phyloP scores from a whole-genome alignment of 2,329 filamentous ascomycete species.

The Nigrograna mackinnonii region DNA sequence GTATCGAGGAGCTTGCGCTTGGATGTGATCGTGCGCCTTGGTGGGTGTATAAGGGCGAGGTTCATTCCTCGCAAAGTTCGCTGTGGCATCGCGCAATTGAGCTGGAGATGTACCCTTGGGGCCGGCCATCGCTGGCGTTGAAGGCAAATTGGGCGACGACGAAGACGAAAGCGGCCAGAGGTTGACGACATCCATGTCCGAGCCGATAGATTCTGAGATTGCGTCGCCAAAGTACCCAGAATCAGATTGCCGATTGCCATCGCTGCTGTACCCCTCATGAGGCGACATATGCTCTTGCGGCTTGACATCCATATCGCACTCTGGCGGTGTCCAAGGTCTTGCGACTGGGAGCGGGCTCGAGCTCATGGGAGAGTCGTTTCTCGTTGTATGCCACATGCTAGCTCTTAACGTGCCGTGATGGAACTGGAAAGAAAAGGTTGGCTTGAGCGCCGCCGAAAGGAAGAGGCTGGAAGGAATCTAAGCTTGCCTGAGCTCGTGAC shows the following conservation, averaged over 20 bases:
- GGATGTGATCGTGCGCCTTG: background rate
- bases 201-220: too few relatives aligned
- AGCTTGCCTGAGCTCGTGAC: too few relatives aligned
- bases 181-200: background rate
- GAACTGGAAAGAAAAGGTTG: too few relatives aligned
- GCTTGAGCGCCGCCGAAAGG: too few relatives aligned
- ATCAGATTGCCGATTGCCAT: slow-evolving; percentile 1
- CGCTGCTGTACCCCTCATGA: background rate
- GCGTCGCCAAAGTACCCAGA: slow-evolving; percentile 4
- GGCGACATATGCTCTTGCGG: background rate
- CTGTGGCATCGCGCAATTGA: background rate
- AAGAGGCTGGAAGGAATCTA: too few relatives aligned
- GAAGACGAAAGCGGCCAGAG: background rate
- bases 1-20: slow-evolving; percentile 16
- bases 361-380: too few relatives aligned
- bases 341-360: too few relatives aligned
- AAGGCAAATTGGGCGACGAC: background rate
- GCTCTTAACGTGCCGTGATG: too few relatives aligned
- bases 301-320: slow-evolving; percentile 17
- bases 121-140: background rate
- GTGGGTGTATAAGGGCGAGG: slow-evolving; percentile 3
- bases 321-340: slow-evolving; percentile 38
- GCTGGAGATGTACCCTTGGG: background rate
- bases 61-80: background rate
- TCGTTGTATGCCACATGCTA: too few relatives aligned